A percentile compares a stretch with the other conserved stretches of the same genome.
phyloP scores from a whole-genome alignment of 2,329 filamentous ascomycete species.

The Ceratocystis huliohia region DNA sequence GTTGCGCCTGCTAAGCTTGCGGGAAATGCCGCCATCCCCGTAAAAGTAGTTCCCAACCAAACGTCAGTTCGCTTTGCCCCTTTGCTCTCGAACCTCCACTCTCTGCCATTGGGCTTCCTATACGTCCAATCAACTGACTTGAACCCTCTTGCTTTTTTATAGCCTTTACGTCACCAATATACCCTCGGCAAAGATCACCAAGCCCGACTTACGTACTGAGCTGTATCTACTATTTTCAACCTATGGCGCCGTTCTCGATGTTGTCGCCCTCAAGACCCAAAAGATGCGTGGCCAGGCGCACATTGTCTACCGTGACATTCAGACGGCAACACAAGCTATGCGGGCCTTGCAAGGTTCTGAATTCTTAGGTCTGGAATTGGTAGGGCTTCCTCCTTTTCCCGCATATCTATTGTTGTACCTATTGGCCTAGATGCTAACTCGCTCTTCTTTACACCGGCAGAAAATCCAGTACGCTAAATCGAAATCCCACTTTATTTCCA shows the following conservation, averaged over 20 bases:
- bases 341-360: constrained; percentile 71
- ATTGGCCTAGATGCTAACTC: constrained; percentile 1
- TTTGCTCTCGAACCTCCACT: background rate
- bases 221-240: constrained; percentile 92
- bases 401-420: background rate
- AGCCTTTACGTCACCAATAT: constrained; percentile 86
- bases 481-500: constrained; percentile 77
- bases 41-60: constrained; percentile 52
- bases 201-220: constrained; percentile 70
- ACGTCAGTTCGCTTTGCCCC: constrained; percentile 42
- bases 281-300: constrained; percentile 97
- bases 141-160: background rate
- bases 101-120: background rate
- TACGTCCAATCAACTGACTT: background rate
- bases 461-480: constrained; percentile 83
- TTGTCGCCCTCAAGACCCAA: constrained; percentile 75
- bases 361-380: constrained; percentile 75
- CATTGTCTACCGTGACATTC: constrained; percentile 75
- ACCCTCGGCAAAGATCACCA: constrained; percentile 74
- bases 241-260: constrained; percentile 82
- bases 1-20: constrained; percentile 12
- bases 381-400: constrained; percentile 34
- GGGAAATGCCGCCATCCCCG: background rate
- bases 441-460: constrained; percentile 36
- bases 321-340: constrained; percentile 91